Conservation (phyloP, 2,329 filamentous ascomycete species). For the Exophiala sp. region DNA sequence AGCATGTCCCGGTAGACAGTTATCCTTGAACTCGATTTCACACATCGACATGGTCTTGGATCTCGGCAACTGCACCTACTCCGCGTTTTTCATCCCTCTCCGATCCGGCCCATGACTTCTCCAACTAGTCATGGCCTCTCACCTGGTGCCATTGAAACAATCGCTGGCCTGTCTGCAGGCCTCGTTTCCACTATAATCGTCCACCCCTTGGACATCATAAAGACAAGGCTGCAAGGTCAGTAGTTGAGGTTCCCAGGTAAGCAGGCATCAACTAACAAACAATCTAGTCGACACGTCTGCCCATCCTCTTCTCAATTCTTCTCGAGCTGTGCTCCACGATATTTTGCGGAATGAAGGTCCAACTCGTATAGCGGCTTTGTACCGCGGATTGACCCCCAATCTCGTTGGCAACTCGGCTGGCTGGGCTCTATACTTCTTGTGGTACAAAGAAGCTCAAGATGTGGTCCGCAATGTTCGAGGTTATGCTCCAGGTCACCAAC, state of each 20-base stretch:
- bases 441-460: conserved; percentile 60
- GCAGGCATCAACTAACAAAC: not conserved
- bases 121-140: conserved; percentile 56
- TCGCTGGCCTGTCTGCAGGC: conserved; percentile 87
- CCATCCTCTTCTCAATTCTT: conserved; percentile 51
- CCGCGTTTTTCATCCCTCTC: conserved; percentile 17
- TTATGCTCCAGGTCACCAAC: conserved; percentile 25
- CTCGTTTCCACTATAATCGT: conserved; percentile 79
- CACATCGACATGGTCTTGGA: conserved; percentile 23
- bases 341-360: conserved; percentile 55
- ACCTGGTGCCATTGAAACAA: conserved; percentile 77
- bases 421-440: conserved; percentile 91
- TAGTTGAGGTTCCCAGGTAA: conserved; percentile 29
- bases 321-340: conserved; percentile 50
- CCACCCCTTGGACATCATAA: conserved; percentile 92
- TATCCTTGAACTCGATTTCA: not conserved
- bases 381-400: conserved; percentile 86
- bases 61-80: conserved; percentile 22
- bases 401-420: conserved; percentile 83
- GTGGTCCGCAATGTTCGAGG: conserved; percentile 44
- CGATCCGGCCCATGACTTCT: conserved; percentile 35
- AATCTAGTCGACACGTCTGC: conserved; percentile 52
- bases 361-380: conserved; percentile 61
- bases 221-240: conserved; percentile 85
- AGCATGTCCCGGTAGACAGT: too few relatives aligned